These are phyloP conservation scores for Dicorynia guianensis DNA, from an alignment of 306 rosid genomes.

Conservation along the genomic window DNA sequence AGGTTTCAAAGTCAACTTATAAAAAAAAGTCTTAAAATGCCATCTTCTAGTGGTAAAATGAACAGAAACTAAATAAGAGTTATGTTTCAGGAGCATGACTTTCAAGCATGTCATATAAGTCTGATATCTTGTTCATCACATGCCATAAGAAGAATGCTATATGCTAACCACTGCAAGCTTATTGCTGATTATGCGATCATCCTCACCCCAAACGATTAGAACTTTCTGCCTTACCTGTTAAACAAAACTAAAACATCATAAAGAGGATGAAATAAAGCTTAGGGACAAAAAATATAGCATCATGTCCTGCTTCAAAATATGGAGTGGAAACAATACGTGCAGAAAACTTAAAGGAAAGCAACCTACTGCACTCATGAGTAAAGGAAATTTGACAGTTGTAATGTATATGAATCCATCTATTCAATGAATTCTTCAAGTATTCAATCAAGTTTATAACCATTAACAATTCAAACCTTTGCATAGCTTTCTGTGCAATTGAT, in stretches of 20 bases:
- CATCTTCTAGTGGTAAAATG: conserved; percentile 11
- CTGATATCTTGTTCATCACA: neutral
- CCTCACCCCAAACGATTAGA: conserved; percentile 89
- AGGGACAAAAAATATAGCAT: neutral
- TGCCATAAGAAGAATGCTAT: neutral
- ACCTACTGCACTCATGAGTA: conserved; percentile 1
- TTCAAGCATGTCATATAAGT: neutral
- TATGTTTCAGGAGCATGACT: conserved; percentile 16
- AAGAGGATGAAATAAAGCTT: neutral
- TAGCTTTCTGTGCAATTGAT: conserved; percentile 21
- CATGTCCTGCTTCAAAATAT: neutral
- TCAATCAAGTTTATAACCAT: conserved; percentile 8
- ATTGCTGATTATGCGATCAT: conserved; percentile 69
- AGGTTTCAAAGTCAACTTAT: neutral
- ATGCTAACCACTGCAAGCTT: conserved; percentile 77
- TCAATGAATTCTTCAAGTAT: conserved; percentile 12
- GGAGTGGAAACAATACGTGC: neutral
- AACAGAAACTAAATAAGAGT: conserved; percentile 6
- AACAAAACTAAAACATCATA: conserved; percentile 28
- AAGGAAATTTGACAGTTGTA: conserved; percentile 32
- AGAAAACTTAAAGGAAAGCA: neutral
- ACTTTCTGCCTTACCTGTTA: conserved; percentile 73
- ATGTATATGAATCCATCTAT: neutral
- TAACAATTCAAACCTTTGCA: neutral
- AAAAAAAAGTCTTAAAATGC: neutral